A percentile compares a stretch with the other conserved stretches of the same genome.
Evolutionary conservation across 208 protist species (phyloP).

Genomic region (Histomonas meleagridis): DNA sequence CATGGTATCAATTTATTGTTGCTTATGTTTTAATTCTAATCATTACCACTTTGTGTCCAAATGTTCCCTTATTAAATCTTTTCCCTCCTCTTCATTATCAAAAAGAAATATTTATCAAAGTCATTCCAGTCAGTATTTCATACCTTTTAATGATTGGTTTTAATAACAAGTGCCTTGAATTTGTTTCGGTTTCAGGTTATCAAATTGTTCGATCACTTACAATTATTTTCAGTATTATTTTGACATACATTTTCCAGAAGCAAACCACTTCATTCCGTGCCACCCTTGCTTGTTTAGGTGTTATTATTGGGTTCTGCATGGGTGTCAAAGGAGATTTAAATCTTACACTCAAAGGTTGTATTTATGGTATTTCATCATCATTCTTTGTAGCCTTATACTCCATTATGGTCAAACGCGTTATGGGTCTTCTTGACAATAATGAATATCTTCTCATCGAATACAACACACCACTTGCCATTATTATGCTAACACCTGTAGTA

Average conservation of each 20-base stretch:
- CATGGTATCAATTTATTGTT: constrained; percentile 33
- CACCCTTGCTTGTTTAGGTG: constrained; percentile 47
- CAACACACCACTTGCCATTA: constrained; percentile 52
- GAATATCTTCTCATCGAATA: constrained; percentile 50
- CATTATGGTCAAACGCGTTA: constrained; percentile 54
- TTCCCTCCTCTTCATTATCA: constrained; percentile 1
- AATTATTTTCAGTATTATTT: constrained; percentile 58
- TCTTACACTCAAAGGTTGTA: constrained; percentile 42
- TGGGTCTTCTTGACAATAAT: constrained; percentile 49
- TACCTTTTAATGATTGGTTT: constrained; percentile 59
- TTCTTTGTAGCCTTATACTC: constrained; percentile 56
- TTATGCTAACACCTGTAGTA: constrained; percentile 53
- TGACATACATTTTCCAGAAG: constrained; percentile 54
- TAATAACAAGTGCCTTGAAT: constrained; percentile 65
- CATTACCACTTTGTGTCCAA: not conserved
- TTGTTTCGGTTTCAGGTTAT: constrained; percentile 61
- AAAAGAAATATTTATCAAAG: constrained; percentile 38
- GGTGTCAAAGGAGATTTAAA: constrained; percentile 50
- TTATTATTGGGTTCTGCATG: constrained; percentile 57
- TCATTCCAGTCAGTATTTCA: constrained; percentile 54
- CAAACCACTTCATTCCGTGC: constrained; percentile 44
- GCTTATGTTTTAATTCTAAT: not conserved
- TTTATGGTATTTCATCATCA: constrained; percentile 55
- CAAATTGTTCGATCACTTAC: constrained; percentile 55
- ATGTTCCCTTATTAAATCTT: constrained; percentile 30